Percentiles rank a stretch among this genome's conserved stretches.
Evolutionary conservation across 495 filamentous ascomycete species (phyloP).

Genomic region (Neurospora sp.): DNA sequence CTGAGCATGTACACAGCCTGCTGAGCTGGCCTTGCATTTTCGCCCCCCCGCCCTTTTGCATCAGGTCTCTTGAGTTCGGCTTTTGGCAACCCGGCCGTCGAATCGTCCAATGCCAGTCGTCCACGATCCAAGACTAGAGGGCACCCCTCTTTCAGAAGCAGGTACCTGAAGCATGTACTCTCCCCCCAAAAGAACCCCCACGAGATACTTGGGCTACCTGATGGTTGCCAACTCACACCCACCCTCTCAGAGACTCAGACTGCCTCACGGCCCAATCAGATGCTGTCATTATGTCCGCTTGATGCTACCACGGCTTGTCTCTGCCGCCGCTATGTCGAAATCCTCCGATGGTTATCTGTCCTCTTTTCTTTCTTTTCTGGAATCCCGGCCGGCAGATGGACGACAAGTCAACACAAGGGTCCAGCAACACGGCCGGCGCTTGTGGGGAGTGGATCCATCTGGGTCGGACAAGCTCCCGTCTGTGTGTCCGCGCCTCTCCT

Average conservation of each 20-base stretch:
- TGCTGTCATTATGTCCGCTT: background rate
- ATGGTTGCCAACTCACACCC: conserved; percentile 19
- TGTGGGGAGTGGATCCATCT: background rate
- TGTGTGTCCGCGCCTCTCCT: background rate
- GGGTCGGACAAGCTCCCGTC: background rate
- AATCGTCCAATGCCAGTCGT: conserved; percentile 18
- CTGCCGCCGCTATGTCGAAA: background rate
- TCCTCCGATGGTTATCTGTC: background rate
- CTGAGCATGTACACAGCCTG: conserved; percentile 10
- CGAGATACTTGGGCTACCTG: background rate
- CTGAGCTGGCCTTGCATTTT: conserved; percentile 28
- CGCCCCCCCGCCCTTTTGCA: conserved; percentile 16
- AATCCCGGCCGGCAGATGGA: background rate
- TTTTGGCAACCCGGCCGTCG: conserved; percentile 13
- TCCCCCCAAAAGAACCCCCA: background rate
- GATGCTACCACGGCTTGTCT: background rate
- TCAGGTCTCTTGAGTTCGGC: conserved; percentile 2
- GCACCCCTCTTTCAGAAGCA: background rate
- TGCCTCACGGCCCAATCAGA: background rate
- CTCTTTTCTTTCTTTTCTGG: conserved; percentile 5
- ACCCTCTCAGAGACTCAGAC: background rate
- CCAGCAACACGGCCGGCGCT: background rate
- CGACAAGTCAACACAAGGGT: background rate
- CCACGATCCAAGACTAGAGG: conserved; percentile 18
- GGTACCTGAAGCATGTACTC: background rate